Evolutionary conservation across 495 filamentous ascomycete genomes (phyloP), one percentile per base, ranked within the genome.

Genomic region (Xylaria castorea): DNA sequence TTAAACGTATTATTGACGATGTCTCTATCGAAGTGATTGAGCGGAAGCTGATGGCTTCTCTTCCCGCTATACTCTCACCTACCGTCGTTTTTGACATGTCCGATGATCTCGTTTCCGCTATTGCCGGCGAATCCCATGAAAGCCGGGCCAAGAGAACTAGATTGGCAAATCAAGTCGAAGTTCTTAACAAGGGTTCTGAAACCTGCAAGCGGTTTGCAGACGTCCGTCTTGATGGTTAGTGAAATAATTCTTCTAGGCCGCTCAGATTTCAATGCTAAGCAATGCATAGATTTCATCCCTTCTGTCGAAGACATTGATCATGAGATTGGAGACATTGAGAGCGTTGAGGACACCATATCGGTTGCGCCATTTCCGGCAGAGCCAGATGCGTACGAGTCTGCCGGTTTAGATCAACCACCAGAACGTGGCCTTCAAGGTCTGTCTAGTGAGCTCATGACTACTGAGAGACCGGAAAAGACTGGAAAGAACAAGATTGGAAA

Each of bases 1-100:
- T 90, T 66, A 84, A 87, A 72, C 85, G 83, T 0, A 91, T 93
- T 75, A 79, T 90, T n/a, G 89, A 93, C 48, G 88, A 92, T 65
- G 70, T 91, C 27, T 81, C 85, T 25, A 83, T 84, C 5, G 80
- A 89, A 51, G 90, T 84, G 5, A 85, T 90, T 44, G 89, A 91
- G 64, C 82, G 82, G 25, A 87, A 88, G 74, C 83, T 91, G 36
- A 78, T 91, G n/a, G 70, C 71, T 36, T 66, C 71, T 5, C 75
- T 89, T 27, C 66, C 75, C 55, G 72, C 75, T 53, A 85, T 88
- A 48, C 77, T 87, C 61, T 82, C 82, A 2, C 83, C 87, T 0
- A 65, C 82, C 20, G 71, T 73, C 0, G 80, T 88, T 40, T 83
- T 76, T 65, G 46, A 77, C 8, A 89, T 91, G 87, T 18, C 82